Evolutionary conservation across 371 early-diverging fungal genomes (phyloP), one percentile per base, ranked within the genome.

Genomic region (Circinella umbellata): DNA sequence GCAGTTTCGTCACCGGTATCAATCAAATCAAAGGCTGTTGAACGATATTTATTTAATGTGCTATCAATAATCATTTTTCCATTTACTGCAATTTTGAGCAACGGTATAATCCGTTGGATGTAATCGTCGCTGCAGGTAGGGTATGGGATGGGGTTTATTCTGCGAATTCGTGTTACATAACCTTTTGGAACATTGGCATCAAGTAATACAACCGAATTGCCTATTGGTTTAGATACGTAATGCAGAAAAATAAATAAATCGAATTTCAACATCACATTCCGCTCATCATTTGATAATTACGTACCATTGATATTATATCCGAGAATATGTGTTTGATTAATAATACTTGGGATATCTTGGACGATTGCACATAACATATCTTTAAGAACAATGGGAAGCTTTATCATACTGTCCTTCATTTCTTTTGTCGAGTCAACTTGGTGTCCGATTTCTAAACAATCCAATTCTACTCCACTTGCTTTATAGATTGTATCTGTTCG

Each of bases 301-400:
- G 11, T 39, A 72, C 64, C 72, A 55, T 68, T 64, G 27, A 68
- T 72, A 35, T 61, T 68, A 49, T 72, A 68, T 15, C 65, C 65
- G 11, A 68, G 20, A 46, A 72, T 39, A 18, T 65, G 72, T 0
- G 36, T 35, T 6, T 68, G 53, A 9, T 27, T 8, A 5, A 68
- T 10, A 4, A 39, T 59, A 3, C 35, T 13, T 17, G 61, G 51
- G 27, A 48, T 55, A 1, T 8, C n/a, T 11, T 47, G 15, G 9
- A 36, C 54, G 18, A 72, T 65, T 9, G 15, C 47, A 18, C 68
- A 48, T 35, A 69, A 27, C 72, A 72, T 72, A 36, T 68, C 72
- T 15, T 64, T 63, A 60, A 68, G 36, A 17, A 64, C 61, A 14
- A 60, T 9, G 6, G 72, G 61, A 61, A 72, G 34, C 66, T 72